Evolutionary conservation across 169 alveolate species (phyloP), one percentile per base, ranked within the genome.

Genomic region (Eimeria necatrix): DNA sequence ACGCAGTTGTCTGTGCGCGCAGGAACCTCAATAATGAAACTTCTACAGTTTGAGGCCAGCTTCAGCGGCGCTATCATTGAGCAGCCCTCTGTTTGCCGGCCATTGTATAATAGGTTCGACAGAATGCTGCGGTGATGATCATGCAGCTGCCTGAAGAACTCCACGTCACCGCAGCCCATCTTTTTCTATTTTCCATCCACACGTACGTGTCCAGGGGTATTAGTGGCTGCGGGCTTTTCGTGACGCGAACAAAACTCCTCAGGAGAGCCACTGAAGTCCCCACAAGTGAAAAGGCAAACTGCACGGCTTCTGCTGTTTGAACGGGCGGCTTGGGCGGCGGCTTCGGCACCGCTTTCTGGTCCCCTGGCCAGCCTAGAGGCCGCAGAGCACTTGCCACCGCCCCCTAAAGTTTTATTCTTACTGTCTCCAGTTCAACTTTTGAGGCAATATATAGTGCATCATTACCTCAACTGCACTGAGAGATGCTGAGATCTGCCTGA

Each of bases 221-320:
- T 41, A 60, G 64, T 32, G 80, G 76, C 41, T 2, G 26, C 12
- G 92, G 80, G 22, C 61, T 52, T 60, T 85, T 56, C 0, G 92
- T 85, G 80, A 85, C 22, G n/a, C 41, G 92, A 41, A 85, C 24
- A 59, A 85, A 53, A 64, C 92, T 60, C 81, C 92, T 26, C 81
- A 85, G 24, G 46, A 85, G 92, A 26, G 92, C 92, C 61, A 85
- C 92, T 20, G 92, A 76, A 41, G 92, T 85, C 24, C 92, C 92
- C 49, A 85, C 92, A 32, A 85, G 92, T 4, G 92, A 85, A 52
- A 85, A 85, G 22, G 92, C 80, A 52, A 85, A 85, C 26, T 85
- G 92, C 12, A 85, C 92, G 32, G 80, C 92, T 46, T 56, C 80
- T 6, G 92, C 41, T 2, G 80, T 60, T 46, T 85, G 73, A n/a